A percentile compares a stretch with the other conserved stretches of the same genome.
These are phyloP conservation scores for Bimuria novae-zelandiae DNA, from an alignment of 2,329 filamentous ascomycete species.

Conservation along the genomic window DNA sequence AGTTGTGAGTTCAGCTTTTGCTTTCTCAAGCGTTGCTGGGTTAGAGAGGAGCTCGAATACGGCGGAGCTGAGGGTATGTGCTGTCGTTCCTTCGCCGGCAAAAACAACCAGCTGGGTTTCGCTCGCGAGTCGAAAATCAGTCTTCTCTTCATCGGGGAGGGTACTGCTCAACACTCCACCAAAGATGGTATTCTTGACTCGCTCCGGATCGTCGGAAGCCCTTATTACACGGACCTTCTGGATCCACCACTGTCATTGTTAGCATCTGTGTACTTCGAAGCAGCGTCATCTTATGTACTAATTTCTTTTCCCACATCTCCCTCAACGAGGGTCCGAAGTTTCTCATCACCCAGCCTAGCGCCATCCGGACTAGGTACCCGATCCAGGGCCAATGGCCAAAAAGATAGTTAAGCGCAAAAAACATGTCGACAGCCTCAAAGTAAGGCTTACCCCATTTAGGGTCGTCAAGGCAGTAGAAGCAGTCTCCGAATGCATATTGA, in stretches of 20 bases:
- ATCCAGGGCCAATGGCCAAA: background rate
- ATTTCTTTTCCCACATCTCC: background rate
- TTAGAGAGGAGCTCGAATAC: constrained; percentile 8
- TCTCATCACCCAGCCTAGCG: background rate
- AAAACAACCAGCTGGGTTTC: constrained; percentile 6
- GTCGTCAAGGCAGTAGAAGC: background rate
- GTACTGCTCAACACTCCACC: constrained; percentile 1
- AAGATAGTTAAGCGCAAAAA: background rate
- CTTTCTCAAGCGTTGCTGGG: background rate
- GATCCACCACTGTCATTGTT: constrained; percentile 1
- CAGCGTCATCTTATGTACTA: background rate
- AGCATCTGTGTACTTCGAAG: background rate
- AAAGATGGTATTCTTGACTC: constrained; percentile 2
- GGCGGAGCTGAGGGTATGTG: background rate
- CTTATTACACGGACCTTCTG: background rate
- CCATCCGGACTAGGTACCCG: background rate
- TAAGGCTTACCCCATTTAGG: background rate
- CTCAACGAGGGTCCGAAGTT: background rate
- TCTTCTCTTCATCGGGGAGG: constrained; percentile 2
- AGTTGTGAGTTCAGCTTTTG: constrained; percentile 3
- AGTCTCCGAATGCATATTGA: constrained; percentile 1
- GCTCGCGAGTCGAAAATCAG: background rate
- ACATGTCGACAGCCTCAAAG: background rate
- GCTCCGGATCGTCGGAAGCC: background rate
- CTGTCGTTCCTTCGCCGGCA: constrained; percentile 3